Evolutionary conservation across 768 basidiomycete species (phyloP).

Genomic region (Bullera alba): DNA sequence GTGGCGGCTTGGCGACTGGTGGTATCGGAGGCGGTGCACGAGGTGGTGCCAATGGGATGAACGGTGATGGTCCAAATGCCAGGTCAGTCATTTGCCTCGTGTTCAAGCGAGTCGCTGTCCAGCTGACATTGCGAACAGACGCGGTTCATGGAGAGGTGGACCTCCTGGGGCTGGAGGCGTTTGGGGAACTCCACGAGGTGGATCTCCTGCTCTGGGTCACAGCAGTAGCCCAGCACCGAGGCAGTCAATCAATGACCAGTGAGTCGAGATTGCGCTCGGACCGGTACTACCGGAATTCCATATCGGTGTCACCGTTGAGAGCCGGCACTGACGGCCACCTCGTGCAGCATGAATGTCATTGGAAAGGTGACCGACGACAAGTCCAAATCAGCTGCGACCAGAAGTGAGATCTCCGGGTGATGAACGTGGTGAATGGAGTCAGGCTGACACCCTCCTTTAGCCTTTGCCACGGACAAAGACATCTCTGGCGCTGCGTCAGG

Average conservation of each 20-base stretch:
- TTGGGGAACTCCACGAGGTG: slow-evolving; percentile 11
- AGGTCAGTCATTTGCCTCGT: background rate
- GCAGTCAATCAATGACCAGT: slow-evolving; percentile 36
- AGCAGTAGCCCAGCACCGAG: slow-evolving; percentile 10
- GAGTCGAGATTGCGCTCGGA: background rate
- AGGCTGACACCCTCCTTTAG: slow-evolving; percentile 8
- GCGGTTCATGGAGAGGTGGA: slow-evolving; percentile 35
- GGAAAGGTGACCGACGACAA: slow-evolving; percentile 23
- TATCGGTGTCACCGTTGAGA: background rate
- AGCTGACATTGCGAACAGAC: slow-evolving; percentile 14
- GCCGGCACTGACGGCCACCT: slow-evolving; percentile 4
- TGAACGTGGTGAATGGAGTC: background rate
- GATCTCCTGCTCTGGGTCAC: slow-evolving; percentile 5
- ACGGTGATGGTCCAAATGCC: background rate
- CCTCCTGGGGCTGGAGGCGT: slow-evolving; percentile 20
- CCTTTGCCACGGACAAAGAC: slow-evolving; percentile 37
- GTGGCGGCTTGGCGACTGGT: slow-evolving; percentile 8
- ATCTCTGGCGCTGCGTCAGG: slow-evolving; percentile 20
- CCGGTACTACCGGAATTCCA: background rate
- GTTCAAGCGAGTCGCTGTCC: background rate
- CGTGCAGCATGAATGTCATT: slow-evolving; percentile 28
- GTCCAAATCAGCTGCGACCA: slow-evolving; percentile 1
- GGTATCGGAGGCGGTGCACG: slow-evolving; percentile 4
- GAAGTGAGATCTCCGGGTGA: slow-evolving; percentile 14
- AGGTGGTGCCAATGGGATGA: background rate